Conservation (phyloP, 495 filamentous ascomycete genomes). For the Glarea lozoyensis region DNA sequence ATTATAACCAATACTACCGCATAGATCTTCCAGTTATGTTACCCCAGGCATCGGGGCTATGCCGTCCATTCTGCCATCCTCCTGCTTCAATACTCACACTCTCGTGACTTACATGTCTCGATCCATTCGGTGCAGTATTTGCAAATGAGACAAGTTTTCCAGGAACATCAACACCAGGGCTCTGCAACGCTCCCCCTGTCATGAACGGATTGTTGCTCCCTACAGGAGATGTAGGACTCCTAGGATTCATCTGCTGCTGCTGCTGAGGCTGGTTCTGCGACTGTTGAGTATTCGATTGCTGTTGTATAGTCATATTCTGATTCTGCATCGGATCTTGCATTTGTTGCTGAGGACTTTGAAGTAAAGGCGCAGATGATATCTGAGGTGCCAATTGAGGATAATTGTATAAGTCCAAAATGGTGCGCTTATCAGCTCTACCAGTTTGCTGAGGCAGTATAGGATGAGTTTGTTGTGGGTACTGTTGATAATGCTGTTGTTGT, state of each 20-base stretch:
- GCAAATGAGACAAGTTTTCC: constrained; percentile 13
- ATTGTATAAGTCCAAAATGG: constrained; percentile 83
- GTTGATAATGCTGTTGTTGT: constrained; percentile 31
- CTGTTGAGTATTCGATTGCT: constrained; percentile 11
- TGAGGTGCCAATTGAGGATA: constrained; percentile 68
- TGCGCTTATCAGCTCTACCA: constrained; percentile 56
- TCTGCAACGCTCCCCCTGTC: constrained; percentile 5
- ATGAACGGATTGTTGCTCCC: constrained; percentile 42
- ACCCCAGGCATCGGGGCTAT: constrained; percentile 96
- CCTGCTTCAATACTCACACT: constrained; percentile 73
- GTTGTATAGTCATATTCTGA: no score
- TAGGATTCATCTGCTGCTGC: constrained; percentile 16
- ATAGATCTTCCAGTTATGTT: constrained; percentile 67
- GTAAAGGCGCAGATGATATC: constrained; percentile 42
- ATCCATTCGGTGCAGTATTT: constrained; percentile 6
- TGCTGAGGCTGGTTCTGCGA: constrained; percentile 17
- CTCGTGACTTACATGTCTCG: constrained; percentile 71
- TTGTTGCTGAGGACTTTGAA: constrained; percentile 15
- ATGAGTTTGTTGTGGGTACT: constrained; percentile 25
- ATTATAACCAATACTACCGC: constrained; percentile 23
- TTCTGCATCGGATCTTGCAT: constrained; percentile 10
- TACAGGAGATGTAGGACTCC: constrained; percentile 12
- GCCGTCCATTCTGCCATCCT: constrained; percentile 63
- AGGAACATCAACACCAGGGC: constrained; percentile 16
- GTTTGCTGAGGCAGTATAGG: constrained; percentile 17